Evolutionary conservation across 1,284 basidiomycete genomes (phyloP).

Genomic region (Pseudozyma flocculosa): DNA sequence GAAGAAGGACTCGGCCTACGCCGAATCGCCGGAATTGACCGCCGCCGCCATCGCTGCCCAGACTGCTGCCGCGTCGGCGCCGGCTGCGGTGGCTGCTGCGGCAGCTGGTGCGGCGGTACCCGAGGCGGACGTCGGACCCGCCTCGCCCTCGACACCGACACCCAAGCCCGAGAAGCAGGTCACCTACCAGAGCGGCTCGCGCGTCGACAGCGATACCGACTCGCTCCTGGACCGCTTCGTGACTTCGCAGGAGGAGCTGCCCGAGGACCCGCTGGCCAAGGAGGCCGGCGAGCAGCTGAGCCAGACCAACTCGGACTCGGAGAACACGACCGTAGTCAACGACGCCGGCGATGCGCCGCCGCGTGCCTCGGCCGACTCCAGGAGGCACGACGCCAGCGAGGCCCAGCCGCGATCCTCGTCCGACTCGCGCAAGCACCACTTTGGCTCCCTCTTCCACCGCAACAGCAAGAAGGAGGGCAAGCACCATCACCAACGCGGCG

Average conservation of each 20-base stretch:
- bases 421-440: neutral
- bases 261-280: neutral
- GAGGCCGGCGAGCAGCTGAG: constrained; percentile 3
- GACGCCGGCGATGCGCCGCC: neutral
- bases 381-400: neutral
- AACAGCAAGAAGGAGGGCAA: neutral
- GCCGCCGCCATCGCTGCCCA: constrained; percentile 1
- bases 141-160: too few species aligned
- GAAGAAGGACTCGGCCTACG: constrained; percentile 31
- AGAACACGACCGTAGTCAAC: constrained; percentile 16
- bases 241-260: constrained; percentile 21
- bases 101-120: too few species aligned
- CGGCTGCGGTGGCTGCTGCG: neutral
- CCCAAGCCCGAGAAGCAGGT: neutral
- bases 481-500: neutral
- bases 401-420: neutral
- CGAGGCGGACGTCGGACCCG: too few species aligned
- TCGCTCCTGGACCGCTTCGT: constrained; percentile 33
- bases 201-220: constrained; percentile 7
- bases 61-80: neutral
- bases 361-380: too few species aligned
- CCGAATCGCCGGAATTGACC: constrained; percentile 6
- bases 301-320: constrained; percentile 9
- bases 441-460: neutral
- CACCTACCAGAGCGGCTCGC: neutral